These are phyloP conservation scores for Rhynchospora tenuis DNA, from an alignment of 176 grass and related monocot species.

Conservation along the genomic window DNA sequence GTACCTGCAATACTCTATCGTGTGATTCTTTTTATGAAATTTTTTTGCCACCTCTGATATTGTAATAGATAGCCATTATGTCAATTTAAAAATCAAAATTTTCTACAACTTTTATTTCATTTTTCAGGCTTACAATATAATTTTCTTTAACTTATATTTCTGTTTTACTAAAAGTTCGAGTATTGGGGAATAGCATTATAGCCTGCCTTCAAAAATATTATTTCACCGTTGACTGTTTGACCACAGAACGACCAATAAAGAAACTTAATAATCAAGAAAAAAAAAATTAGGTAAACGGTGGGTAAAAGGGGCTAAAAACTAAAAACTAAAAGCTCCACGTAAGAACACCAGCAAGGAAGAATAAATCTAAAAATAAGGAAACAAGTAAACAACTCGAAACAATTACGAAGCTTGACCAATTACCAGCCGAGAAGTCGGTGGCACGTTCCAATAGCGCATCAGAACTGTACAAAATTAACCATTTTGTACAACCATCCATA, in stretches of 20 bases:
- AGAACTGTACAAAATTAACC: not conserved
- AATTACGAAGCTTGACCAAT: not conserved
- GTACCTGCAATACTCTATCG: too few relatives aligned
- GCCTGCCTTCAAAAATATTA: too few relatives aligned
- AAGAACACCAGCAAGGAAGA: not conserved
- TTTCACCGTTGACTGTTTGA: not conserved
- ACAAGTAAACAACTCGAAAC: constrained; percentile 7
- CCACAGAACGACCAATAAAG: not conserved
- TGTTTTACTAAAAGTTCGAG: too few relatives aligned
- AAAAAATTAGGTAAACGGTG: not conserved
- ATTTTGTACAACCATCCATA: not conserved
- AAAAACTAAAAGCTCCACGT: not conserved
- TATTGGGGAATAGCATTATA: too few relatives aligned
- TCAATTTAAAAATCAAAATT: too few relatives aligned
- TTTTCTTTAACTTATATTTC: too few relatives aligned
- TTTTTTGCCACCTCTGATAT: too few relatives aligned
- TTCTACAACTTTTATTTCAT: too few relatives aligned
- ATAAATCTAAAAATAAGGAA: constrained; percentile 5
- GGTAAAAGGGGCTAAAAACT: not conserved
- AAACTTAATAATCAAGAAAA: not conserved
- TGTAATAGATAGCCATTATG: too few relatives aligned
- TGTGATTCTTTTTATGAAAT: too few relatives aligned
- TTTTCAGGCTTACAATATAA: too few relatives aligned
- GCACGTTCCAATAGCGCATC: constrained; percentile 16
- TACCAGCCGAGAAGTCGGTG: constrained; percentile 16